Percentiles rank a stretch among this genome's conserved stretches.
Conservation (phyloP, 768 basidiomycete species). For the Glaciozyma antarctica region DNA sequence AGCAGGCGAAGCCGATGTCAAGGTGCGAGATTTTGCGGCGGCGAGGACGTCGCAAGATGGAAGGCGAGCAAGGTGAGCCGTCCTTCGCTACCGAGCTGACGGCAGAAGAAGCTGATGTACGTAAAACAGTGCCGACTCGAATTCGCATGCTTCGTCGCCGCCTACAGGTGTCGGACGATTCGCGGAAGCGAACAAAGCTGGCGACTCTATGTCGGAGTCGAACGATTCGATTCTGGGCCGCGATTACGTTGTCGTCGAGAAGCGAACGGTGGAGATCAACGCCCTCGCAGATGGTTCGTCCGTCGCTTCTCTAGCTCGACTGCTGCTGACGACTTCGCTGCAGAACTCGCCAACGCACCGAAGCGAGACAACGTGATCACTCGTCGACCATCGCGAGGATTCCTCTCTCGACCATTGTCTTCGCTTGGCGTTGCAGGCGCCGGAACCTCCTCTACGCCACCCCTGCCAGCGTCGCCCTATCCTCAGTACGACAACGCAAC, state of each 20-base stretch:
- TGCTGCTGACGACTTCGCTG: background rate
- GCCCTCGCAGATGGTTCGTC: slow-evolving; percentile 75
- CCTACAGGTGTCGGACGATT: slow-evolving; percentile 23
- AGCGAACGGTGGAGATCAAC: slow-evolving; percentile 85
- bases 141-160: slow-evolving; percentile 29
- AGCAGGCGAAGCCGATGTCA: slow-evolving; percentile 1
- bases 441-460: slow-evolving; percentile 35
- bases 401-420: slow-evolving; percentile 32
- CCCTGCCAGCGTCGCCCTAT: slow-evolving; percentile 38
- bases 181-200: slow-evolving; percentile 29
- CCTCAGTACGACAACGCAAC: slow-evolving; percentile 36
- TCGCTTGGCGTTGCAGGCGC: slow-evolving; percentile 37
- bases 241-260: slow-evolving; percentile 91
- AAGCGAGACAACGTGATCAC: slow-evolving; percentile 37
- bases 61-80: background rate
- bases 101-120: too few species aligned
- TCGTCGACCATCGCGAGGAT: slow-evolving; percentile 36
- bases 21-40: slow-evolving; percentile 3
- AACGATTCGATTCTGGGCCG: slow-evolving; percentile 45
- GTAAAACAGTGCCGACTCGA: background rate
- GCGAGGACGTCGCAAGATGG: background rate
- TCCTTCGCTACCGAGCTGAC: background rate
- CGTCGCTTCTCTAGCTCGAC: background rate
- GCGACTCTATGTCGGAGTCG: slow-evolving; percentile 41
- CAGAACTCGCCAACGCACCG: slow-evolving; percentile 43